phyloP scores from a whole-genome alignment of 2,329 filamentous ascomycete genomes.

The Claviceps sp. region DNA sequence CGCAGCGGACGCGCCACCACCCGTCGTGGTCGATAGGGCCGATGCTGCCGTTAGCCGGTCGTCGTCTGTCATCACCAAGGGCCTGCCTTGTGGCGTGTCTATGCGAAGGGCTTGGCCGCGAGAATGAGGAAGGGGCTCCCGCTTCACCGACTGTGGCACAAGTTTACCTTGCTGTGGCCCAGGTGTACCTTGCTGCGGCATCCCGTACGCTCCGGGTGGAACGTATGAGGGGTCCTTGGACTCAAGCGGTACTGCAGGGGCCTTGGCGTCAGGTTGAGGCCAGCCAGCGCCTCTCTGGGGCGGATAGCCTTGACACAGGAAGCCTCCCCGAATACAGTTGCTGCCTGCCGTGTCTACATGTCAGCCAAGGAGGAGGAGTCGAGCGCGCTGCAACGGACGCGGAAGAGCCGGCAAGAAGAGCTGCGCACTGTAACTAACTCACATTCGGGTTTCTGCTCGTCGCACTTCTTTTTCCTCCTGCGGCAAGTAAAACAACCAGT shows the following conservation, averaged over 20 bases:
- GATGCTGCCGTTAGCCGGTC: slow-evolving; percentile 48
- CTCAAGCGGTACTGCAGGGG: slow-evolving; percentile 60
- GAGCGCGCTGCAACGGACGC: neutral
- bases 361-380: neutral
- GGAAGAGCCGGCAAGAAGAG: no score
- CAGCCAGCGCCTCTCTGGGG: slow-evolving; percentile 58
- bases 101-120: slow-evolving; percentile 49
- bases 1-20: slow-evolving; percentile 35
- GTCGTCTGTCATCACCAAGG: slow-evolving; percentile 37
- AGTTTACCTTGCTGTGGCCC: slow-evolving; percentile 24
- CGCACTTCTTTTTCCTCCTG: slow-evolving; percentile 92
- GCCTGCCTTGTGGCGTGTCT: slow-evolving; percentile 46
- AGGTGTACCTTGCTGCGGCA: slow-evolving; percentile 35
- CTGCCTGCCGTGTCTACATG: slow-evolving; percentile 41
- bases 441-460: slow-evolving; percentile 90
- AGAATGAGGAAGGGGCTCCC: slow-evolving; percentile 45
- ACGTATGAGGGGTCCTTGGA: slow-evolving; percentile 63
- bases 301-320: slow-evolving; percentile 83
- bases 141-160: slow-evolving; percentile 29
- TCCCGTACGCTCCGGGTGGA: slow-evolving; percentile 47
- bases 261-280: slow-evolving; percentile 62
- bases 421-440: slow-evolving; percentile 24
- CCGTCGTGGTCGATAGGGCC: slow-evolving; percentile 44
- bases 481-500: slow-evolving; percentile 90
- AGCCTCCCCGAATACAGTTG: slow-evolving; percentile 83